phyloP scores from a whole-genome alignment of 1,284 basidiomycete species.

The Tilletiaria anomala region DNA sequence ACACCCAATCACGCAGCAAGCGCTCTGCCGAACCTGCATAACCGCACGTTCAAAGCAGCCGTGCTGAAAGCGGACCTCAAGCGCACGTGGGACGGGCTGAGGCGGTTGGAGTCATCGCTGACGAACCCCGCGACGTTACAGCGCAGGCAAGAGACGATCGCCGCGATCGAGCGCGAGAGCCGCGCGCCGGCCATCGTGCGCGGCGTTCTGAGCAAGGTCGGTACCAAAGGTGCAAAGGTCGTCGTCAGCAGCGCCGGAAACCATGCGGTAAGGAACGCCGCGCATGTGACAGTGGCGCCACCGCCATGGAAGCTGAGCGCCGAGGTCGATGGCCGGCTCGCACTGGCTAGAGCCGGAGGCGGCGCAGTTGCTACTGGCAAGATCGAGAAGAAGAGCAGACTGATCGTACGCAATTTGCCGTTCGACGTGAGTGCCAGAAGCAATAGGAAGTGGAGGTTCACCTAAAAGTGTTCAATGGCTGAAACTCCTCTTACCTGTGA shows the following conservation, averaged over 20 bases:
- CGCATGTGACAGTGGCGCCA: too few relatives aligned
- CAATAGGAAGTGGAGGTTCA: too few relatives aligned
- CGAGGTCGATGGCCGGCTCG: background rate
- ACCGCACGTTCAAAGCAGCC: constrained; percentile 80
- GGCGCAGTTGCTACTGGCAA: background rate
- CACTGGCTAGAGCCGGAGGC: background rate
- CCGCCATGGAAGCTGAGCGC: too few relatives aligned
- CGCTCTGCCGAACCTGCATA: constrained; percentile 70
- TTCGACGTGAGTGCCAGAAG: constrained; percentile 42
- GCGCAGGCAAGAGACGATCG: background rate
- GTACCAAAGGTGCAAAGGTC: too few relatives aligned
- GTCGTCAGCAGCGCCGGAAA: too few relatives aligned
- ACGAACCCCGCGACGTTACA: background rate
- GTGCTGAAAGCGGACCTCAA: constrained; percentile 79
- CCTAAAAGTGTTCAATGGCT: too few relatives aligned
- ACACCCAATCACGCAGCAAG: constrained; percentile 56
- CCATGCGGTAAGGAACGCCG: background rate
- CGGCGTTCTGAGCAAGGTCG: too few relatives aligned
- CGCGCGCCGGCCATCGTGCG: background rate
- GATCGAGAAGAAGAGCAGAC: constrained; percentile 58
- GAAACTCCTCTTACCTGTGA: too few relatives aligned
- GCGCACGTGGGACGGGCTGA: constrained; percentile 47
- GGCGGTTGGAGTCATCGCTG: constrained; percentile 40
- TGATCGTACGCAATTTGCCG: constrained; percentile 83
- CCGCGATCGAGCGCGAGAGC: background rate